Percentiles rank a stretch among this genome's conserved stretches.
These are phyloP conservation scores for Ziziphus jujuba DNA, from an alignment of 306 rosid species.

Conservation along the genomic window DNA sequence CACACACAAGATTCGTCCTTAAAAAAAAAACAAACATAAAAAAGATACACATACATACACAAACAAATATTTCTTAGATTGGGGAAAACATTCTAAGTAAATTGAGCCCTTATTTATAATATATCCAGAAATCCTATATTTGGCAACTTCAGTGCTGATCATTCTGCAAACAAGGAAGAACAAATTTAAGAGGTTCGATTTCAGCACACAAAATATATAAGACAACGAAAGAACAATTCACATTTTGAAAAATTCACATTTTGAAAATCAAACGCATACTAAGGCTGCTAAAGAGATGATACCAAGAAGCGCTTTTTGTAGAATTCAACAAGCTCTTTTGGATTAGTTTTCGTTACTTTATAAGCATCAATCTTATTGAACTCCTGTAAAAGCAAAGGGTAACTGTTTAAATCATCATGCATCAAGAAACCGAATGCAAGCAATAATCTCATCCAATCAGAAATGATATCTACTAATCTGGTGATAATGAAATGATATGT, in stretches of 20 bases:
- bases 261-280: background rate
- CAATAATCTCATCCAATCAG: background rate
- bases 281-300: background rate
- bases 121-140: too few species aligned
- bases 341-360: constrained; percentile 52
- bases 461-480: background rate
- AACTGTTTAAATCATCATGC: background rate
- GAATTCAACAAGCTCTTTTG: constrained; percentile 34
- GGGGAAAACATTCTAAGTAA: too few species aligned
- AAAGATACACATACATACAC: too few species aligned
- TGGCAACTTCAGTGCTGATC: background rate
- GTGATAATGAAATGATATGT: too few species aligned
- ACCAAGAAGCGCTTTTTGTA: constrained; percentile 62
- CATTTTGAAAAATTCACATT: background rate
- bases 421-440: background rate
- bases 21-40: too few species aligned
- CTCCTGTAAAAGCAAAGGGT: constrained; percentile 38
- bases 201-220: background rate
- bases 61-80: too few species aligned
- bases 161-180: background rate
- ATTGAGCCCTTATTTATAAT: too few species aligned
- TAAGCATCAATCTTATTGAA: constrained; percentile 66
- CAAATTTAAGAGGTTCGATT: background rate
- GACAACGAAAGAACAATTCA: background rate
- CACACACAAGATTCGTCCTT: too few species aligned